Evolutionary conservation across 2,329 filamentous ascomycete species (phyloP).

Genomic region (Graphilbum fragrans): DNA sequence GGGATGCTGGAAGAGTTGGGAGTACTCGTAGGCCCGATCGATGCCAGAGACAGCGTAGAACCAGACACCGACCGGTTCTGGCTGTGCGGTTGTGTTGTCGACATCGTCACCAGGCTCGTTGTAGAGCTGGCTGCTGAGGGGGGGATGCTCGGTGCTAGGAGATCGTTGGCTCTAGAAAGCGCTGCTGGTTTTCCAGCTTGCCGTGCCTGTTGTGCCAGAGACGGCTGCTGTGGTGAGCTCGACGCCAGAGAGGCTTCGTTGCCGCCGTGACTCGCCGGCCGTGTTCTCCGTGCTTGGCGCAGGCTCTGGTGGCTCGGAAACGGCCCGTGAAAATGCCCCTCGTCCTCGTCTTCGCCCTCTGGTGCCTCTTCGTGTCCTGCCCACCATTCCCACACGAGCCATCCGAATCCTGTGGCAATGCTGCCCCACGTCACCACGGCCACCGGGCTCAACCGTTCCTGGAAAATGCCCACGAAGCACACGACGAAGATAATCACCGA

Average conservation of each 20-base stretch:
- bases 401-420: conserved; percentile 71
- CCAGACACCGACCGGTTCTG: not conserved
- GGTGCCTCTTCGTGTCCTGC: conserved; percentile 46
- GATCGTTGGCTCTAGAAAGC: not conserved
- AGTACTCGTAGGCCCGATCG: no score
- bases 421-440: conserved; percentile 79
- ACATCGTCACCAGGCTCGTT: conserved; percentile 6
- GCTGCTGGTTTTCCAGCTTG: not conserved
- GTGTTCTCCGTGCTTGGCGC: not conserved
- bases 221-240: conserved; percentile 11
- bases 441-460: conserved; percentile 79
- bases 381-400: conserved; percentile 89
- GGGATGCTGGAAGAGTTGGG: no score
- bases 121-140: no score
- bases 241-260: conserved; percentile 4
- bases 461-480: conserved; percentile 83
- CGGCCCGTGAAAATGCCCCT: not conserved
- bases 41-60: not conserved
- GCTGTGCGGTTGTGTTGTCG: not conserved
- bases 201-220: not conserved
- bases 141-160: not conserved
- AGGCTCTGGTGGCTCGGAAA: not conserved
- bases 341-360: conserved; percentile 1
- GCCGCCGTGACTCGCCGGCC: conserved; percentile 11
- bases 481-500: conserved; percentile 91